Conservation (phyloP, 805 yeast species). For the Groenewaldozyma salmanticensis region DNA sequence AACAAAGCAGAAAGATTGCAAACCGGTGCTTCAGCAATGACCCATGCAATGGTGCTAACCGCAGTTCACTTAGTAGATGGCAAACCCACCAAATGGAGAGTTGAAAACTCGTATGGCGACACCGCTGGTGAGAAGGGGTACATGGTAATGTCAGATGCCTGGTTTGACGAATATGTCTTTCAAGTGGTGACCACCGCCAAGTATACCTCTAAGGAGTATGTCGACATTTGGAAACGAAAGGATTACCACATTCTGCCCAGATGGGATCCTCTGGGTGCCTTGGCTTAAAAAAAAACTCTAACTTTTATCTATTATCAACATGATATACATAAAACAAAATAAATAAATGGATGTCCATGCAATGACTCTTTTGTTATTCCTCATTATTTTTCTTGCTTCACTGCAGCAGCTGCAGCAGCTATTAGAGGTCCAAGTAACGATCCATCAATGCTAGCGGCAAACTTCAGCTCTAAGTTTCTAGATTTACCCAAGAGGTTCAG, state of each 20-base stretch:
- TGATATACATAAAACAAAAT: too few species aligned
- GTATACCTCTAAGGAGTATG: slow-evolving; percentile 35
- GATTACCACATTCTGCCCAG: slow-evolving; percentile 52
- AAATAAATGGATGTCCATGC: too few species aligned
- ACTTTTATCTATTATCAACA: too few species aligned
- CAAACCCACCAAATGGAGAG: slow-evolving; percentile 57
- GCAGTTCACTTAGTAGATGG: slow-evolving; percentile 70
- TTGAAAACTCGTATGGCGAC: slow-evolving; percentile 72
- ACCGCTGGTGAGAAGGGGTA: slow-evolving; percentile 59
- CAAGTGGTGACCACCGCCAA: slow-evolving; percentile 55
- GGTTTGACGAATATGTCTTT: slow-evolving; percentile 65
- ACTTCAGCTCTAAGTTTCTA: slow-evolving; percentile 10
- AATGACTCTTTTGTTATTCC: not conserved
- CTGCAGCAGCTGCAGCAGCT: slow-evolving; percentile 16
- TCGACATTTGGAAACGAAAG: slow-evolving; percentile 31
- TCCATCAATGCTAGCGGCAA: slow-evolving; percentile 14
- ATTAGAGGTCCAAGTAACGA: slow-evolving; percentile 21
- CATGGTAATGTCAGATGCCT: slow-evolving; percentile 62
- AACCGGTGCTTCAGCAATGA: slow-evolving; percentile 69
- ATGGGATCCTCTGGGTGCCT: slow-evolving; percentile 76
- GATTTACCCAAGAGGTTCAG: slow-evolving; percentile 15
- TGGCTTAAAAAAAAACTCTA: slow-evolving; percentile 44
- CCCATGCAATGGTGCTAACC: slow-evolving; percentile 83
- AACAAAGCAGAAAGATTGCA: slow-evolving; percentile 59
- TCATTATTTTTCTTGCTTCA: not conserved